Evolutionary conservation across 2,329 filamentous ascomycete genomes (phyloP).

Genomic region (Coniosporium tulheliwenetii): DNA sequence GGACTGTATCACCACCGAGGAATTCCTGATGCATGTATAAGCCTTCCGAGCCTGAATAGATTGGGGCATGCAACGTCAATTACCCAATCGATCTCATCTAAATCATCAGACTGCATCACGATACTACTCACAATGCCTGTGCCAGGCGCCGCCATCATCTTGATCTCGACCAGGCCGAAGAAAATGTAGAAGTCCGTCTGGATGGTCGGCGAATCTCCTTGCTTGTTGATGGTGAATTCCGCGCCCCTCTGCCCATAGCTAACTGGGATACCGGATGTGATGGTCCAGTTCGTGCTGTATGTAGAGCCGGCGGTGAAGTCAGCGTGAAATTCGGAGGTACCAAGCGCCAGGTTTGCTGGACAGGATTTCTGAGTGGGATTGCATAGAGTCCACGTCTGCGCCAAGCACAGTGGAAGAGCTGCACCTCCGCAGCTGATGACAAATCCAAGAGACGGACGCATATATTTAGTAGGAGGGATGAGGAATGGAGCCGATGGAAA

Average conservation of each 20-base stretch:
- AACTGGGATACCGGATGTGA: not conserved
- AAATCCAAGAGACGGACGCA: no score
- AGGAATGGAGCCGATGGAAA: no score
- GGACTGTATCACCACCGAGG: constrained; percentile 58
- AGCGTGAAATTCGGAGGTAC: constrained; percentile 28
- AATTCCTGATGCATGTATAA: constrained; percentile 63
- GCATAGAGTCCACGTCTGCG: not conserved
- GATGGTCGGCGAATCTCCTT: constrained; percentile 75
- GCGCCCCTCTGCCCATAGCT: not conserved
- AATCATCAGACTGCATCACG: constrained; percentile 75
- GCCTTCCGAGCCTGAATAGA: not conserved
- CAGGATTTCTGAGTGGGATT: constrained; percentile 28
- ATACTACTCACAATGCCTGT: constrained; percentile 86
- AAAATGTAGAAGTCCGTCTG: constrained; percentile 95
- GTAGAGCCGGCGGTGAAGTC: constrained; percentile 1
- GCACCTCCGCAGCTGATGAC: no score
- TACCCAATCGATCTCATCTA: constrained; percentile 85
- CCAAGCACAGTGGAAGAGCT: not conserved
- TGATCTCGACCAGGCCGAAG: constrained; percentile 84
- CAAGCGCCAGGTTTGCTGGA: constrained; percentile 55
- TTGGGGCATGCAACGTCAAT: not conserved
- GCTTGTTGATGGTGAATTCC: constrained; percentile 56
- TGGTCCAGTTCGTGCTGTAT: constrained; percentile 1
- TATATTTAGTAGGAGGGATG: no score
- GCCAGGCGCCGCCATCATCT: constrained; percentile 73